Conservation (phyloP, 139 green algal genomes). For the Haematococcus lacustris region DNA sequence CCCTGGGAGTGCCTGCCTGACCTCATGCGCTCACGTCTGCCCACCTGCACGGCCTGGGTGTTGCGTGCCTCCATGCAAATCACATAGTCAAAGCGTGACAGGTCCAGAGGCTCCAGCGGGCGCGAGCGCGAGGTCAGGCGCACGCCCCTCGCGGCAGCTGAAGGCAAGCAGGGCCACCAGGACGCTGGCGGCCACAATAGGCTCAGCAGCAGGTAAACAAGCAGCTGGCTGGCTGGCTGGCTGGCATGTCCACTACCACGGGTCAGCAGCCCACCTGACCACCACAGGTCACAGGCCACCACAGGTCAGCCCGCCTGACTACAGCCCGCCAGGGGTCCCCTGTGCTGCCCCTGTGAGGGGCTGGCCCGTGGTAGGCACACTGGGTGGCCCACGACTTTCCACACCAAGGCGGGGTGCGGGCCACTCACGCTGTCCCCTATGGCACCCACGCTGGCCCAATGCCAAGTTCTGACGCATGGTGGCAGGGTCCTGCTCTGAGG, state of each 20-base stretch:
- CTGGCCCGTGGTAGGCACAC: background rate
- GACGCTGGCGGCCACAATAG: constrained; percentile 68
- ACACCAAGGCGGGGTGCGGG: too few relatives aligned
- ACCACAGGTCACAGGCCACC: background rate
- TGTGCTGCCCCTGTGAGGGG: background rate
- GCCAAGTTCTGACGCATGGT: too few relatives aligned
- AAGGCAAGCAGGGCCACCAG: background rate
- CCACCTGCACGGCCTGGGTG: constrained; percentile 46
- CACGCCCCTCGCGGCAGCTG: constrained; percentile 61
- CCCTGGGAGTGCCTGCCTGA: too few relatives aligned
- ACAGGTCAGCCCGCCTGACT: background rate
- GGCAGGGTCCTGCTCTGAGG: too few relatives aligned
- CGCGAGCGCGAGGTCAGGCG: constrained; percentile 76
- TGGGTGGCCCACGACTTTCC: too few relatives aligned
- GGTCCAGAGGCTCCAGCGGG: constrained; percentile 74
- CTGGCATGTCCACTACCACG: background rate
- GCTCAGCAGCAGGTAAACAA: constrained; percentile 63
- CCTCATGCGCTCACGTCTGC: too few relatives aligned
- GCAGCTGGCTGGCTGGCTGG: background rate
- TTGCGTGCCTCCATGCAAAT: constrained; percentile 88
- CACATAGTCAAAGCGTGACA: constrained; percentile 79
- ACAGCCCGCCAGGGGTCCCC: background rate
- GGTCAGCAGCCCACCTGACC: background rate
- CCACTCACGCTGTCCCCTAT: too few relatives aligned
- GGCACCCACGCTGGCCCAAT: too few relatives aligned